Conservation (phyloP, 768 basidiomycete species). For the Tulasnella sp. region DNA sequence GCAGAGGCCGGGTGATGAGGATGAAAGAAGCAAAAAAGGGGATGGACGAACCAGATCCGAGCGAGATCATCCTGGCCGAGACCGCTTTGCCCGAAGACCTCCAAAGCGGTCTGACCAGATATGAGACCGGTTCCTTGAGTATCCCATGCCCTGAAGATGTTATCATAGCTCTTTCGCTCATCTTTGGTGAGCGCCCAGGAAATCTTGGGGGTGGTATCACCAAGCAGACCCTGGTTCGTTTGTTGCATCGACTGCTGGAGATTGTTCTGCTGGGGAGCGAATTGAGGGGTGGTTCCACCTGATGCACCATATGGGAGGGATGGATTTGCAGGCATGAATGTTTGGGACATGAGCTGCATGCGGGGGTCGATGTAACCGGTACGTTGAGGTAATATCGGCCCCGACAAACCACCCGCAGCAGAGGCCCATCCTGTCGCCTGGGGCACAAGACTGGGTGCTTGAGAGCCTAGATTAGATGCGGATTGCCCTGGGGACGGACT, state of each 20-base stretch:
- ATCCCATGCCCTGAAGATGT: constrained; percentile 98
- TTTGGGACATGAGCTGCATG: constrained; percentile 76
- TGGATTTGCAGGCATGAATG: constrained; percentile 64
- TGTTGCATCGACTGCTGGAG: constrained; percentile 82
- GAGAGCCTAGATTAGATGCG: constrained; percentile 28
- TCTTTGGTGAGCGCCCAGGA: constrained; percentile 78
- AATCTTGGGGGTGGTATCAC: constrained; percentile 50
- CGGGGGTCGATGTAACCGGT: constrained; percentile 78
- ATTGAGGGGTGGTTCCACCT: constrained; percentile 38
- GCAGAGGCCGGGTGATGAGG: constrained; percentile 9
- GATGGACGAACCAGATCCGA: constrained; percentile 65
- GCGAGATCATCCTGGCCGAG: constrained; percentile 81
- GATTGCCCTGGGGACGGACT: constrained; percentile 35
- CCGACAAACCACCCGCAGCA: constrained; percentile 22
- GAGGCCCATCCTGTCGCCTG: constrained; percentile 52
- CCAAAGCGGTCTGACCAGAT: constrained; percentile 65
- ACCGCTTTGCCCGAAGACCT: constrained; percentile 92
- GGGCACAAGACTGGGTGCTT: constrained; percentile 5
- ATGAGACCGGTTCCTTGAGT: constrained; percentile 70
- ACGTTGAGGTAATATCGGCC: constrained; percentile 51
- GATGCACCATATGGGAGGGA: constrained; percentile 19
- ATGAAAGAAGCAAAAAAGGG: not conserved
- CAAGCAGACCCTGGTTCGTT: constrained; percentile 64
- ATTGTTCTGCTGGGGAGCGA: constrained; percentile 45
- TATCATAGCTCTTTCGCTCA: constrained; percentile 94